Base-by-base conservation (phyloP, 306 rosid species). In the Acacia melanoxylon region DNA sequence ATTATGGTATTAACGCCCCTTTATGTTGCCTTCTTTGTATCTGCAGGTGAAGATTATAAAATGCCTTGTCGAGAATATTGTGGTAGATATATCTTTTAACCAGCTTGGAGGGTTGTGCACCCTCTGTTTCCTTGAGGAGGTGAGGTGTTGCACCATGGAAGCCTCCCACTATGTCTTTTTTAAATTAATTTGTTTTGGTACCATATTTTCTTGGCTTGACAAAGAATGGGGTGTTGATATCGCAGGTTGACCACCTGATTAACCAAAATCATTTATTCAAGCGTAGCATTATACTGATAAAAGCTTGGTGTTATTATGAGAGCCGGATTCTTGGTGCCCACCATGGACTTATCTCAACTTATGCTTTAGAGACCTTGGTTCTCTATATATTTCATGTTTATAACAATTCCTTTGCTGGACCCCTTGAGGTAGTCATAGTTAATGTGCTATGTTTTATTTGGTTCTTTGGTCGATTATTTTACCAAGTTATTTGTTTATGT, bases 221-320 rank as follows among this genome's bases (percentile, higher is more conserved):
- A 82, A 45, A 71, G 76, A 72, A 72, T 42, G 75, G 41, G 63
- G 77, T 78, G 73, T 86, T 86, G 63, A 79, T 83, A 80, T 58
- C 81, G 80, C 83, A 96, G 99, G 98, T 92, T 70, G 99, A 94
- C 86, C 83, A 92, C 87, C 86, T 94, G 78, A 96, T 96, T 79
- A 90, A 89, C 78, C 97, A 94, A 54, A 84, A 90, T 73, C 98
- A 96, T 89, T 87, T 96, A 82, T 96, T 96, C 92, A 96, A 96
- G 93, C 98, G 99, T 31, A 96, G 99, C 83, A 89, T 96, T 86
- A 96, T 96, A 86, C 71, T 96, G 86, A 96, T 96, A 80, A 96
- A 96, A 87, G 99, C 99, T 42, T 96, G 99, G 99, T 96, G 99
- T 86, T 96, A 96, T 87, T 96, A 96, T 25, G 99, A 96, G 88